Base-by-base conservation (phyloP, 164 flowering plant species). In the Umbilicus rupestris region DNA sequence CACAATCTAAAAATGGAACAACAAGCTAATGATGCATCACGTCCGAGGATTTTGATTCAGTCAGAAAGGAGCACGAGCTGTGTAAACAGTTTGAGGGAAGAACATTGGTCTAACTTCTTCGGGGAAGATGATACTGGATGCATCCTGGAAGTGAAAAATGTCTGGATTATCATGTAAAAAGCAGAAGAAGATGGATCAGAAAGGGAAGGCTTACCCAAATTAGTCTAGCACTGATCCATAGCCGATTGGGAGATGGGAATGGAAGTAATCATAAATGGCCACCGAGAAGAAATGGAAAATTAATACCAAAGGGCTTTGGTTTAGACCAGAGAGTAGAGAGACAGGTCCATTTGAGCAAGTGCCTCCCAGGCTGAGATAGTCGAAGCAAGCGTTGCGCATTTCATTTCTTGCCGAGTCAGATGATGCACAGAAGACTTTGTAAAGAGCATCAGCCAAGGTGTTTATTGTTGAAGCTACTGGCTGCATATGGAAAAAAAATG, bases 81-180 rank as follows among this genome's bases (percentile, higher is more conserved):
- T n/a, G n/a, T 14, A 57, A 30, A 67, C 44, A 31, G 68, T 72
- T 50, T 31, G 57, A 3, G 74, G 70, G 71, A 72, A 72, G 70
- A 72, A 72, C 74, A 68, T 68, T 26, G 63, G 67, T 22, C 74
- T 67, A 33, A 67, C 68, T 28, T 71, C 74, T 66, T 72, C 74
- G 10, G 74, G 74, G 28, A 67, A 52, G 24, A 72, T 72, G 17
- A 72, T 72, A 63, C 67, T 66, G 0, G 63, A 47, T n/a, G 74
- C 74, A 71, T 37, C 55, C 74, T 71, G 33, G 8, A 30, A 16
- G 39, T 60, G 28, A 16, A 11, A 15, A 9, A 29, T 7, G 24
- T 3, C 39, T 37, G 7, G 22, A 28, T 28, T 24, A 1, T 5
- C 16, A 45, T 39, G 29, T 14, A 3, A 39, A 3, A 29, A 62